Evolutionary conservation across 768 basidiomycete genomes (phyloP).

Genomic region (Psilocybe sp.): DNA sequence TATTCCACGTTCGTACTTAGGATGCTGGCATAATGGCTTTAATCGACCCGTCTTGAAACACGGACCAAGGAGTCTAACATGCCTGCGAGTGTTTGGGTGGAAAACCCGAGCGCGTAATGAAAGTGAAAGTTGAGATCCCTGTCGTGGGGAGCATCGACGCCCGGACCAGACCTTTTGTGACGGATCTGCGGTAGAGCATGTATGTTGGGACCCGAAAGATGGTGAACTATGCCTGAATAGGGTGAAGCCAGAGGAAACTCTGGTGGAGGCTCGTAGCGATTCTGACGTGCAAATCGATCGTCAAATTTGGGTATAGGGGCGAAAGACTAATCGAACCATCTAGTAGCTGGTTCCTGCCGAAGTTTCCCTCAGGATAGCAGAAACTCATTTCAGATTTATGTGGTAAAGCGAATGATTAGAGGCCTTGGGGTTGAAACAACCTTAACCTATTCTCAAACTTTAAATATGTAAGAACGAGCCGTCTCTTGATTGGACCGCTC

Average conservation of each 20-base stretch:
- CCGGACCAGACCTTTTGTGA: conserved; percentile 73
- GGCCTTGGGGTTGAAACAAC: conserved; percentile 87
- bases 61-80: conserved; percentile 88
- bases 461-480: no score
- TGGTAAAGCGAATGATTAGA: conserved; percentile 89
- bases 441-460: conserved; percentile 83
- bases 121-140: conserved; percentile 56
- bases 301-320: conserved; percentile 94
- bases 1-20: no score
- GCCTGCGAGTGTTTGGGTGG: conserved; percentile 76
- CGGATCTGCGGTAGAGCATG: conserved; percentile 78
- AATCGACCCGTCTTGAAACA: no score
- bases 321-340: conserved; percentile 95
- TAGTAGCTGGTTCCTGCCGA: conserved; percentile 94
- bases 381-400: conserved; percentile 58
- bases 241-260: no score
- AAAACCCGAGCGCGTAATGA: conserved; percentile 66
- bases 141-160: conserved; percentile 70
- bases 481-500: conserved; percentile 80
- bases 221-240: no score
- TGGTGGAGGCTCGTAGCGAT: no score
- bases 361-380: conserved; percentile 60
- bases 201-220: no score
- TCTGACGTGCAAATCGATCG: conserved; percentile 96
- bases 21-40: no score